Conservation (phyloP, 441 rosid species). For the Breynia disticha region DNA sequence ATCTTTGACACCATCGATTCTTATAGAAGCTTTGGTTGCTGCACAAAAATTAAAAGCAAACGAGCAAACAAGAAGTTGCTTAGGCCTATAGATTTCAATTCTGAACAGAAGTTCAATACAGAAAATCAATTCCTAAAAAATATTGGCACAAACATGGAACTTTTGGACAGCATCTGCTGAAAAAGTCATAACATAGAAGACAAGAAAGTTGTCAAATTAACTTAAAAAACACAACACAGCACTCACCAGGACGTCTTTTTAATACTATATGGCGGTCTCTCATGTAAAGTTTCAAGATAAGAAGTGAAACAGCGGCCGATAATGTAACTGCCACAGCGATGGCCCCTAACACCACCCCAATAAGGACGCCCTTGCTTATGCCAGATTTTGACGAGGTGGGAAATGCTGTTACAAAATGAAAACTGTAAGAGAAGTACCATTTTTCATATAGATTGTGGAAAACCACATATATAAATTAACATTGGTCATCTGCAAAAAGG, state of each 20-base stretch:
- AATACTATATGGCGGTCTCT: constrained; percentile 35
- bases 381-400: constrained; percentile 25
- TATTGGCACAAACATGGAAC: no score
- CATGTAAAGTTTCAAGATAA: constrained; percentile 44
- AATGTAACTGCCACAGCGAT: constrained; percentile 64
- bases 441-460: no score
- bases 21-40: constrained; percentile 57
- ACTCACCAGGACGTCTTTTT: constrained; percentile 52
- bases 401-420: constrained; percentile 28
- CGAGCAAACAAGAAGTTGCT: constrained; percentile 14
- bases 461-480: no score
- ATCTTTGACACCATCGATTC: constrained; percentile 80
- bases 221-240: not conserved
- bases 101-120: not conserved
- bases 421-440: no score
- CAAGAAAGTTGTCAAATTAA: no score
- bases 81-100: constrained; percentile 1
- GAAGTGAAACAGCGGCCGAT: constrained; percentile 57
- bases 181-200: no score
- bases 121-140: not conserved
- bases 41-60: constrained; percentile 14
- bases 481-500: no score
- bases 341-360: constrained; percentile 57
- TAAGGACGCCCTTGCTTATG: constrained; percentile 52
- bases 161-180: no score